These are phyloP conservation scores for Harringtonia aguacate DNA, from an alignment of 2,329 filamentous ascomycete species.

Conservation along the genomic window DNA sequence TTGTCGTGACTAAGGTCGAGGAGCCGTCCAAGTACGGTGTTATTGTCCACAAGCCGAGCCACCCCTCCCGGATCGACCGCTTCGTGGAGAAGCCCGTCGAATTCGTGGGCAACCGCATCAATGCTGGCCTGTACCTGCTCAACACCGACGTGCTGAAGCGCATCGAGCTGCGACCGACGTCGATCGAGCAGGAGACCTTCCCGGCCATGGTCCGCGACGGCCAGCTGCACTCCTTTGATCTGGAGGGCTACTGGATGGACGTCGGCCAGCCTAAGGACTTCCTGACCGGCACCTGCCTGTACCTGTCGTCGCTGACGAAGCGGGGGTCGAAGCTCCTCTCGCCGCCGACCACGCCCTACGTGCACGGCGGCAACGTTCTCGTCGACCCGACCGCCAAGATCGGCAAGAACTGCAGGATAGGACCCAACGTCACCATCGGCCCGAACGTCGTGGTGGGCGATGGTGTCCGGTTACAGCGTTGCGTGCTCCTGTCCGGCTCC, in stretches of 20 bases:
- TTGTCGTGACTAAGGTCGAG: slow-evolving; percentile 97
- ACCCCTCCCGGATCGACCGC: slow-evolving; percentile 85
- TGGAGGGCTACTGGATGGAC: slow-evolving; percentile 99
- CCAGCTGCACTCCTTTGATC: slow-evolving; percentile 87
- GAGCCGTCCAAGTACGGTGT: slow-evolving; percentile 99
- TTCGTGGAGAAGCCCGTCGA: slow-evolving; percentile 99
- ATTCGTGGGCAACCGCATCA: slow-evolving; percentile 98
- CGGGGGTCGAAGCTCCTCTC: slow-evolving; percentile 78
- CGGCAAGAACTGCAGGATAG: slow-evolving; percentile 96
- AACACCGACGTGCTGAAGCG: slow-evolving; percentile 84
- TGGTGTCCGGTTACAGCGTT: slow-evolving; percentile 87
- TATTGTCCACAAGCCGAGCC: slow-evolving; percentile 90
- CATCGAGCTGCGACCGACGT: slow-evolving; percentile 92
- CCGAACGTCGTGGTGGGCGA: slow-evolving; percentile 88
- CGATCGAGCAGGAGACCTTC: slow-evolving; percentile 98
- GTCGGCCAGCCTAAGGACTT: slow-evolving; percentile 98
- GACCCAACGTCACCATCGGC: slow-evolving; percentile 92
- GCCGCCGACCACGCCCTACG: slow-evolving; percentile 62
- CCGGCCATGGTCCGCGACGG: slow-evolving; percentile 84
- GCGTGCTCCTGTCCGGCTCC: slow-evolving; percentile 76
- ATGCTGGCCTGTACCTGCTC: slow-evolving; percentile 95
- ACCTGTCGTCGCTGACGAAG: slow-evolving; percentile 87
- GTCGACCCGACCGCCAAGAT: slow-evolving; percentile 92
- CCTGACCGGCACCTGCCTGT: slow-evolving; percentile 89
- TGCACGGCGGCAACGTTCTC: slow-evolving; percentile 90